Percentiles rank a stretch among this genome's conserved stretches.
Conservation (phyloP, 1,284 basidiomycete species). For the Trichosporon faecale region DNA sequence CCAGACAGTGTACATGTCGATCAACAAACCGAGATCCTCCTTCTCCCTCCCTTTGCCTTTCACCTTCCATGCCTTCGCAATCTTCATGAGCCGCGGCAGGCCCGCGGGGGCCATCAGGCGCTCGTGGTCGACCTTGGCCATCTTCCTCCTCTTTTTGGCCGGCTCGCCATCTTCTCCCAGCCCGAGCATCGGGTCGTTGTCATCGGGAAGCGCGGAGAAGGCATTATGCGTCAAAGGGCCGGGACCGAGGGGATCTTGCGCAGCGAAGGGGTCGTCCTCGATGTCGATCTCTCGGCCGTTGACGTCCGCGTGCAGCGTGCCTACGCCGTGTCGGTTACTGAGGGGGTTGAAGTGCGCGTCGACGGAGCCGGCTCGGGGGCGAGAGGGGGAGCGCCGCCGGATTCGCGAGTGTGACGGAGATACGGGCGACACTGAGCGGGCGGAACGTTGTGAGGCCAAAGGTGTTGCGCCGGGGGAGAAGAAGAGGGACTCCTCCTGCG, state of each 20-base stretch:
- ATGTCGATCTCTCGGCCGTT: slow-evolving; percentile 2
- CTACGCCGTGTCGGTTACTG: neutral
- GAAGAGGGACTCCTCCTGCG: slow-evolving; percentile 27
- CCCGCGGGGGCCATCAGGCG: slow-evolving; percentile 66
- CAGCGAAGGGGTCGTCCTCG: slow-evolving; percentile 15
- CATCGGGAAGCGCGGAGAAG: neutral
- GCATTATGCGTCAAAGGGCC: neutral
- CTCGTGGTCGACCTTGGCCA: slow-evolving; percentile 68
- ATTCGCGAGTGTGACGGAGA: neutral
- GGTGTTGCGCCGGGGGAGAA: slow-evolving; percentile 31
- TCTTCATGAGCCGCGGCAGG: slow-evolving; percentile 69
- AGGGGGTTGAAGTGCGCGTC: neutral
- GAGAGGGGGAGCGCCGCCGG: neutral
- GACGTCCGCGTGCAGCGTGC: neutral
- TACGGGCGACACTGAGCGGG: slow-evolving; percentile 4
- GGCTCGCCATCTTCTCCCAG: slow-evolving; percentile 14
- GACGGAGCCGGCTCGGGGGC: neutral
- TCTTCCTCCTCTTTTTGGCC: slow-evolving; percentile 57
- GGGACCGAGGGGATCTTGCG: slow-evolving; percentile 17
- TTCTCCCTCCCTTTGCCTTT: slow-evolving; percentile 87
- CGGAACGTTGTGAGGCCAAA: neutral
- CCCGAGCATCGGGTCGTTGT: slow-evolving; percentile 13
- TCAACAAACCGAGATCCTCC: slow-evolving; percentile 69
- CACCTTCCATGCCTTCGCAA: slow-evolving; percentile 68
- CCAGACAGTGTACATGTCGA: slow-evolving; percentile 87